Evolutionary conservation across 1,284 basidiomycete species (phyloP).

Genomic region (Tilletiopsis washingtonensis): DNA sequence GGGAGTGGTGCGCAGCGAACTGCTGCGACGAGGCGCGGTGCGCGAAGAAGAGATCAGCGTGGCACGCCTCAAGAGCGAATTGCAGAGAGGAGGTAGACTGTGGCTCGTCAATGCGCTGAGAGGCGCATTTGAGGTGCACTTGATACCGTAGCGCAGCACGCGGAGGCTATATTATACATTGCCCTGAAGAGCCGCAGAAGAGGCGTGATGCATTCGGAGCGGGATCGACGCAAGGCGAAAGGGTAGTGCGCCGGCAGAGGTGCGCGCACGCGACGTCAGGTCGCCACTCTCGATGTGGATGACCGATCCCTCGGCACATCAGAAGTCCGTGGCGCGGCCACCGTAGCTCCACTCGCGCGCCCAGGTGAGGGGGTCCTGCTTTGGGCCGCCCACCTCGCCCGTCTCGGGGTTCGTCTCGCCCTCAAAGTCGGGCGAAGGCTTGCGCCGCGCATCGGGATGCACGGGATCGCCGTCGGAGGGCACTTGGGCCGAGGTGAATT

Average conservation of each 20-base stretch:
- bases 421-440: slow-evolving; percentile 51
- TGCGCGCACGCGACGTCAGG: no score
- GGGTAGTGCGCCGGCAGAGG: no score
- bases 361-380: slow-evolving; percentile 53
- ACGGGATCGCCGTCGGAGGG: slow-evolving; percentile 5
- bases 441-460: slow-evolving; percentile 48
- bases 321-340: slow-evolving; percentile 44
- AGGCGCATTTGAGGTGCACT: no score
- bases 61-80: neutral
- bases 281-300: no score
- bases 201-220: no score
- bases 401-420: slow-evolving; percentile 55
- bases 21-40: neutral
- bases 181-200: no score
- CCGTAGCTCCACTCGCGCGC: slow-evolving; percentile 46
- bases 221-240: no score
- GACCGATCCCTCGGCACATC: no score
- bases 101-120: neutral
- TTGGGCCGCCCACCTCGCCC: slow-evolving; percentile 56
- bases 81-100: neutral
- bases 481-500: slow-evolving; percentile 5
- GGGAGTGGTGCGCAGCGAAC: neutral
- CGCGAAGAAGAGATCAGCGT: neutral
- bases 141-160: no score
- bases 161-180: no score